These are phyloP conservation scores for Podospora comata DNA, from an alignment of 495 filamentous ascomycete genomes.

Conservation along the genomic window DNA sequence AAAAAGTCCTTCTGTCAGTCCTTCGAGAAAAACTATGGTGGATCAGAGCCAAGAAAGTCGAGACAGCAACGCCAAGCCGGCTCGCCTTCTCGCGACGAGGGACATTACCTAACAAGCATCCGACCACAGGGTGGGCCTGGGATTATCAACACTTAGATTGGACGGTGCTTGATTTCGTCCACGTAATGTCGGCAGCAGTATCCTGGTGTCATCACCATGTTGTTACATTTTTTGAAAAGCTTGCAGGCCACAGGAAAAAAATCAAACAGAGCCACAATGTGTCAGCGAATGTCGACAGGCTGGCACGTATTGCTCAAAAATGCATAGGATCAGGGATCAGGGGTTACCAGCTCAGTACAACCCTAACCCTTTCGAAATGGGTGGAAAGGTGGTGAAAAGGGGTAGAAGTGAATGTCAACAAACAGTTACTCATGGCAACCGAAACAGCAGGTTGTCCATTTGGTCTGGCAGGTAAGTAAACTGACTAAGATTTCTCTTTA, in stretches of 20 bases:
- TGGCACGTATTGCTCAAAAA: not conserved
- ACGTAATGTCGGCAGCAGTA: slow-evolving; percentile 5
- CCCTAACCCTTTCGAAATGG: not conserved
- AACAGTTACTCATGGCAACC: not conserved
- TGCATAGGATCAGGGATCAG: not conserved
- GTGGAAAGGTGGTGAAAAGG: not conserved
- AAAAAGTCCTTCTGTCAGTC: slow-evolving; percentile 4
- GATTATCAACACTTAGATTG: not conserved
- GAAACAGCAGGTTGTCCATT: too few species aligned
- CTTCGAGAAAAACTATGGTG: not conserved
- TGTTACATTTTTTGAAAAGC: slow-evolving; percentile 2
- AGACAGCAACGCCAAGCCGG: slow-evolving; percentile 2
- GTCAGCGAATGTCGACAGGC: not conserved
- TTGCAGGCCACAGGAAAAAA: not conserved
- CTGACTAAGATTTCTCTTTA: too few species aligned
- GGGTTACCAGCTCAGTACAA: not conserved
- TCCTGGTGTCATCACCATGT: not conserved
- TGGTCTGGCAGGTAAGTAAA: too few species aligned
- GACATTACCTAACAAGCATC: slow-evolving; percentile 3
- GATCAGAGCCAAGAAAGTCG: slow-evolving; percentile 4
- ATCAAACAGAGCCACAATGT: not conserved
- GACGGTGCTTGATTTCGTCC: not conserved
- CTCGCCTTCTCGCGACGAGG: not conserved
- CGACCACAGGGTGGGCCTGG: not conserved
- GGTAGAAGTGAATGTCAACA: not conserved